These are phyloP conservation scores for Uncinocarpus reesii DNA, from an alignment of 2,329 filamentous ascomycete species.

Conservation along the genomic window DNA sequence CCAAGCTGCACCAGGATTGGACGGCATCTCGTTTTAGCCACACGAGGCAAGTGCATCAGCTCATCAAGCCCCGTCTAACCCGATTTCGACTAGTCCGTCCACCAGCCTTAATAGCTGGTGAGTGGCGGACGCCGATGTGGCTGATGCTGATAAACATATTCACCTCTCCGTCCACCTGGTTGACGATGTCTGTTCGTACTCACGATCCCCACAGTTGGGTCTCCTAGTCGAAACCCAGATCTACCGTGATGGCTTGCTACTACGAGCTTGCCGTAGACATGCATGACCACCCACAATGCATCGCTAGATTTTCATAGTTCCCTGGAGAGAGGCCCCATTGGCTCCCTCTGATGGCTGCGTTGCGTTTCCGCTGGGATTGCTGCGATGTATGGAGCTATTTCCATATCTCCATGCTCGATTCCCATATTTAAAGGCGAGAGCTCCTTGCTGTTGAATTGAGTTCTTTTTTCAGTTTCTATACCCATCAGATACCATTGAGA, in stretches of 20 bases:
- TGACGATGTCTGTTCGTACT: slow-evolving; percentile 3
- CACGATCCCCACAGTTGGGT: slow-evolving; percentile 9
- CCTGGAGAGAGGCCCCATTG: background rate
- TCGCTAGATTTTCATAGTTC: slow-evolving; percentile 1
- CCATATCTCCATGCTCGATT: slow-evolving; percentile 2
- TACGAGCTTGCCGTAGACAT: slow-evolving; percentile 11
- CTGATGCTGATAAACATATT: slow-evolving; percentile 7
- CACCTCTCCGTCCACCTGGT: background rate
- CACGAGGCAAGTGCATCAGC: slow-evolving; percentile 16
- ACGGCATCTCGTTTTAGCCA: slow-evolving; percentile 14
- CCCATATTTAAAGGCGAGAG: slow-evolving; percentile 7
- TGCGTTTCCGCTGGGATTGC: background rate
- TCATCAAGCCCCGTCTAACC: slow-evolving; percentile 12
- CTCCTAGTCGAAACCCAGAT: background rate
- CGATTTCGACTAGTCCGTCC: background rate
- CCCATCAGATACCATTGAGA: background rate
- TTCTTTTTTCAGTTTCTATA: slow-evolving; percentile 1
- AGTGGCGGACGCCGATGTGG: slow-evolving; percentile 15
- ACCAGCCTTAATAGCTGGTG: slow-evolving; percentile 9
- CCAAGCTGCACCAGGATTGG: slow-evolving; percentile 11
- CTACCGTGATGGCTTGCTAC: slow-evolving; percentile 1
- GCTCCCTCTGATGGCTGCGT: slow-evolving; percentile 5
- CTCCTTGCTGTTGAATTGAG: background rate
- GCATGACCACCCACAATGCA: background rate
- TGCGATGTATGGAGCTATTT: background rate